Evolutionary conservation across 768 basidiomycete species (phyloP).

Genomic region (Leccinum obscurum): DNA sequence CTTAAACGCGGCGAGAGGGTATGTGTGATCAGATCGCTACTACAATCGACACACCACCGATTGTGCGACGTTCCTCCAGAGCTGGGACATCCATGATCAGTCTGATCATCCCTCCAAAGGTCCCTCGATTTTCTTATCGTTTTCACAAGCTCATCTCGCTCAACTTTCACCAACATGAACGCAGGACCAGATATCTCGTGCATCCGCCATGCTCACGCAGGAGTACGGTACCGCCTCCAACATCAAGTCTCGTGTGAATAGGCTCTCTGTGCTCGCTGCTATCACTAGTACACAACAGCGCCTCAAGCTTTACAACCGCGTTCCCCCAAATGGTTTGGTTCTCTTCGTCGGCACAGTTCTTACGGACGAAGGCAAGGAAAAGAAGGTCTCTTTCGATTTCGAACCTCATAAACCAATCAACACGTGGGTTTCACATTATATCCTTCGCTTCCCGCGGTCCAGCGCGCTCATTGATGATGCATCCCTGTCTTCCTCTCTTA

Average conservation of each 20-base stretch:
- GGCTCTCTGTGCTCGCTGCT: conserved; percentile 95
- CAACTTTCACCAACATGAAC: conserved; percentile 3
- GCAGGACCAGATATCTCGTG: conserved; percentile 92
- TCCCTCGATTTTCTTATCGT: conserved; percentile 32
- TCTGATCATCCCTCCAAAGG: conserved; percentile 94
- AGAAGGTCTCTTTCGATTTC: conserved; percentile 98
- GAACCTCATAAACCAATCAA: conserved; percentile 99
- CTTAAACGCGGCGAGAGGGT: conserved; percentile 77
- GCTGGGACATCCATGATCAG: conserved; percentile 99
- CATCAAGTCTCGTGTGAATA: conserved; percentile 98
- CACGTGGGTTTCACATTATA: conserved; percentile 58
- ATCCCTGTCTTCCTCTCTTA: conserved; percentile 4
- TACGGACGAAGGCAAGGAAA: conserved; percentile 99
- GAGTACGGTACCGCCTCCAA: conserved; percentile 99
- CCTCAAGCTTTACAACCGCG: conserved; percentile 93
- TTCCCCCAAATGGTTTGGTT: conserved; percentile 95
- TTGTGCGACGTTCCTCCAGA: conserved; percentile 39
- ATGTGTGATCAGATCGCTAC: conserved; percentile 4
- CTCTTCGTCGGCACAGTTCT: conserved; percentile 98
- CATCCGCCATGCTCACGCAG: conserved; percentile 94
- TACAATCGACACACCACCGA: conserved; percentile 17
- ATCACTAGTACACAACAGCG: conserved; percentile 98
- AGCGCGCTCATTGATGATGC: not conserved
- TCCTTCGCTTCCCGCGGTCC: not conserved
- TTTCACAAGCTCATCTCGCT: not conserved